These are phyloP conservation scores for Tolypocladium endophyticum DNA, from an alignment of 2,329 filamentous ascomycete genomes.

Conservation along the genomic window DNA sequence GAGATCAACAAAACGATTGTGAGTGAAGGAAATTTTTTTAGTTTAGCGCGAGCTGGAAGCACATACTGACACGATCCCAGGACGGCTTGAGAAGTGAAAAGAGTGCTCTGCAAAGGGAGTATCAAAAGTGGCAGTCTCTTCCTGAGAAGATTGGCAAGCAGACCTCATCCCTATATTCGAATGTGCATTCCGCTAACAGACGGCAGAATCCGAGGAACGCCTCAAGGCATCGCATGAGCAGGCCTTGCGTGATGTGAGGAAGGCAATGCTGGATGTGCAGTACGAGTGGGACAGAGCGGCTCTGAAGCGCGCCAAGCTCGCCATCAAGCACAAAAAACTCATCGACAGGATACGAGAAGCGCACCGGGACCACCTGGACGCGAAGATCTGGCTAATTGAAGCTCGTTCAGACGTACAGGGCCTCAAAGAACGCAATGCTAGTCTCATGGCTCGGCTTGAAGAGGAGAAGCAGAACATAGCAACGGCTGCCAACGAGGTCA, in stretches of 20 bases:
- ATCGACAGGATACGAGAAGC: conserved; percentile 52
- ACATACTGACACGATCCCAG: conserved; percentile 22
- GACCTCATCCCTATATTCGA: conserved; percentile 2
- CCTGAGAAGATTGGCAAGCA: conserved; percentile 59
- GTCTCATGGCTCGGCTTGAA: conserved; percentile 44
- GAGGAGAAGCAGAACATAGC: conserved; percentile 26
- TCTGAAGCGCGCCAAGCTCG: conserved; percentile 44
- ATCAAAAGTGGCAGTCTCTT: conserved; percentile 54
- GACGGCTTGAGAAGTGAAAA: conserved; percentile 50
- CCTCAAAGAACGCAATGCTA: conserved; percentile 54
- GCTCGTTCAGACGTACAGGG: conserved; percentile 68
- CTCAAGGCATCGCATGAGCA: conserved; percentile 18
- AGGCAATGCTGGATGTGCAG: conserved; percentile 36
- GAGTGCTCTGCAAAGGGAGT: conserved; percentile 52
- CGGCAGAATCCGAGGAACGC: conserved; percentile 24
- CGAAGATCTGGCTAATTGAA: conserved; percentile 63
- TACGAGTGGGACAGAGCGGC: conserved; percentile 44
- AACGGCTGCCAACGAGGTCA: conserved; percentile 26
- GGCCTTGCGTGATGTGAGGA: conserved; percentile 19
- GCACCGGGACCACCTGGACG: conserved; percentile 56
- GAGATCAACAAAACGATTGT: conserved; percentile 30
- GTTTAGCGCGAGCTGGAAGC: not conserved
- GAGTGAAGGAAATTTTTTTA: conserved; percentile 7
- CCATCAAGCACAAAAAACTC: conserved; percentile 43
- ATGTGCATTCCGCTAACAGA: conserved; percentile 8